Conservation (phyloP, 129 eudicot species). For the Gnaphalium uliginosum region DNA sequence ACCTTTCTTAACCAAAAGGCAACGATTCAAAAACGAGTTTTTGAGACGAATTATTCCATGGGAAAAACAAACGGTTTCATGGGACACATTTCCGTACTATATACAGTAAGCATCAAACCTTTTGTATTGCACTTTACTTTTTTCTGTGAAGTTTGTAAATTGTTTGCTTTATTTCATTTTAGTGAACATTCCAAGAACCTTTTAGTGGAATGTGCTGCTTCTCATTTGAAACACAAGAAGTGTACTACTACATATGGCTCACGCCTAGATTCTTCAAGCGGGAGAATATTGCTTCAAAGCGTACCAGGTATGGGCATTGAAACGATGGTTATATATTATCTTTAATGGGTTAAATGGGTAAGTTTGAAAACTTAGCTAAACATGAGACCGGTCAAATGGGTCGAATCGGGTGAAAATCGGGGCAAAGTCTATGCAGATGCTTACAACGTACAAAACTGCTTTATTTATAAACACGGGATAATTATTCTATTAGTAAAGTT, state of each 20-base stretch:
- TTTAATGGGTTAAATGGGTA: background rate
- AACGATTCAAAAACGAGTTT: constrained; percentile 80
- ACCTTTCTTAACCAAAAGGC: constrained; percentile 73
- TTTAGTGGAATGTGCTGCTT: constrained; percentile 79
- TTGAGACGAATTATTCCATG: constrained; percentile 79
- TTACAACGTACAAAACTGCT: constrained; percentile 1
- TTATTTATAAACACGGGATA: background rate
- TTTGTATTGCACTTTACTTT: constrained; percentile 3
- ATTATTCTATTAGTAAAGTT: background rate
- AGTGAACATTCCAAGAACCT: constrained; percentile 75
- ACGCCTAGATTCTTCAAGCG: constrained; percentile 75
- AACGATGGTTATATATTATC: constrained; percentile 12
- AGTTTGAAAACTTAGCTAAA: background rate
- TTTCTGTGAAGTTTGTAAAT: constrained; percentile 7
- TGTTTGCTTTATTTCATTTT: constrained; percentile 23
- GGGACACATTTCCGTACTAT: constrained; percentile 88
- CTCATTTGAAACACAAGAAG: constrained; percentile 80
- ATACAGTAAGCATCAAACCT: constrained; percentile 66
- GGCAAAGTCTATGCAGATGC: background rate
- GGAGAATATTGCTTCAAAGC: constrained; percentile 91
- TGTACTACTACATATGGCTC: constrained; percentile 65
- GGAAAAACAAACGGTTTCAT: constrained; percentile 85
- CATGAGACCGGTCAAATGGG: background rate
- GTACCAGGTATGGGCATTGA: constrained; percentile 67
- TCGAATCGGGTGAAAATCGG: background rate